Conservation (phyloP, 169 alveolate species). For the Eimeria necatrix region DNA sequence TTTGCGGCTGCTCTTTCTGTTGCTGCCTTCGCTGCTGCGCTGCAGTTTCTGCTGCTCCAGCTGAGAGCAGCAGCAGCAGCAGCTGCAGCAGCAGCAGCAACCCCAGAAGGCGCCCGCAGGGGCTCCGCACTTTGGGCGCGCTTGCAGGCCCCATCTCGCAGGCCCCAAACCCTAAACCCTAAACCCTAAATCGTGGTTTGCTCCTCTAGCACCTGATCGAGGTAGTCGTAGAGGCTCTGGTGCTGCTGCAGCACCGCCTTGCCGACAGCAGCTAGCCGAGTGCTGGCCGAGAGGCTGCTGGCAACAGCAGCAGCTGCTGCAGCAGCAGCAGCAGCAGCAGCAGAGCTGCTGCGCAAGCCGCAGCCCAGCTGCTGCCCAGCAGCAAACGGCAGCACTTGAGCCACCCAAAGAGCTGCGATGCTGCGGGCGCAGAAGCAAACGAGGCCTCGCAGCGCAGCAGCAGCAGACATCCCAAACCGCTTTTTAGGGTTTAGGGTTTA, state of each 20-base stretch:
- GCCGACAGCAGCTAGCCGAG: neutral
- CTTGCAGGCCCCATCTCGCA: neutral
- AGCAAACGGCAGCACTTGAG: neutral
- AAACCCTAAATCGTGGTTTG: neutral
- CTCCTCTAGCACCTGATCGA: neutral
- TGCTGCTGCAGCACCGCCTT: neutral
- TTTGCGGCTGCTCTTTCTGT: neutral
- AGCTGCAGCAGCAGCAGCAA: neutral
- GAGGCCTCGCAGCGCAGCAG: neutral
- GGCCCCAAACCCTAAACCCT: slow-evolving; percentile 29
- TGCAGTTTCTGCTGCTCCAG: neutral
- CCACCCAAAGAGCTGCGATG: neutral
- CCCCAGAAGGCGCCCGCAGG: neutral
- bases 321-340: neutral
- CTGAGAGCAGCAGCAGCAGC: slow-evolving; percentile 25
- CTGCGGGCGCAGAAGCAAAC: neutral
- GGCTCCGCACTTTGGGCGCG: neutral
- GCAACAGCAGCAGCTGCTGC: neutral
- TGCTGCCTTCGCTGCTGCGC: neutral
- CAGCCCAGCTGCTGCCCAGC: neutral
- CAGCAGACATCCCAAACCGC: neutral
- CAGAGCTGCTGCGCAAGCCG: neutral
- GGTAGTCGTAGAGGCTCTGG: neutral
- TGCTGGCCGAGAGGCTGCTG: neutral
- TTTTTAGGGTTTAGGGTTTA: no score